These are phyloP conservation scores for Royoungia palumana DNA, from an alignment of 768 basidiomycete genomes.

Conservation along the genomic window DNA sequence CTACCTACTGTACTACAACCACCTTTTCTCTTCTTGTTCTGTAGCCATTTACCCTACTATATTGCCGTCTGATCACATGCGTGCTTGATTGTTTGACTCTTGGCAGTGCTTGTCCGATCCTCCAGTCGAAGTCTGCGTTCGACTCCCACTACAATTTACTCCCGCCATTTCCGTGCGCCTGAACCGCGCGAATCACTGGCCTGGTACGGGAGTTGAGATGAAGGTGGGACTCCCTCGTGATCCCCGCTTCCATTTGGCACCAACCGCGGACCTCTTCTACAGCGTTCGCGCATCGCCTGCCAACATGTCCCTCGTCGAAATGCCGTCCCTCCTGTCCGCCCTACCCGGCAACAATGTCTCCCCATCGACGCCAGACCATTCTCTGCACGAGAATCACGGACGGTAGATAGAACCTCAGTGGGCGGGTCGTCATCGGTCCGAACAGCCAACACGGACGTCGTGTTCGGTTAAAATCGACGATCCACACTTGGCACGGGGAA, in stretches of 20 bases:
- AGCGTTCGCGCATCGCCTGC: constrained; percentile 3
- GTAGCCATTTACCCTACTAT: constrained; percentile 17
- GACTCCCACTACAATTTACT: not conserved
- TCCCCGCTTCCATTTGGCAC: not conserved
- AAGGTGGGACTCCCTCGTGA: constrained; percentile 5
- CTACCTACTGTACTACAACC: constrained; percentile 1
- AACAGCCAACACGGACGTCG: not conserved
- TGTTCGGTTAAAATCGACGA: not conserved
- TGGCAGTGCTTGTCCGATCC: not conserved
- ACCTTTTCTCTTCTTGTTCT: constrained; percentile 2
- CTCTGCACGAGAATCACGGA: too few species aligned
- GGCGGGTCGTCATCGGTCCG: not conserved
- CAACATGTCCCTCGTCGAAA: too few species aligned
- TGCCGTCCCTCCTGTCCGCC: too few species aligned
- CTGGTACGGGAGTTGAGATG: not conserved
- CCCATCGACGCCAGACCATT: too few species aligned
- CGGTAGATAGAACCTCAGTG: not conserved
- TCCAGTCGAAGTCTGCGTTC: too few species aligned
- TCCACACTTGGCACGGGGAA: not conserved
- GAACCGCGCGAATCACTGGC: constrained; percentile 4
- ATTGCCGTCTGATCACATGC: constrained; percentile 4
- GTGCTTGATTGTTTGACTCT: not conserved
- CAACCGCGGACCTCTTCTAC: not conserved
- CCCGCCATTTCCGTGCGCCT: not conserved
- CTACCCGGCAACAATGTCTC: too few species aligned